Percentiles rank a stretch among this genome's conserved stretches.
phyloP scores from a whole-genome alignment of 495 filamentous ascomycete genomes.

The Aspergillus saccharolyticus region DNA sequence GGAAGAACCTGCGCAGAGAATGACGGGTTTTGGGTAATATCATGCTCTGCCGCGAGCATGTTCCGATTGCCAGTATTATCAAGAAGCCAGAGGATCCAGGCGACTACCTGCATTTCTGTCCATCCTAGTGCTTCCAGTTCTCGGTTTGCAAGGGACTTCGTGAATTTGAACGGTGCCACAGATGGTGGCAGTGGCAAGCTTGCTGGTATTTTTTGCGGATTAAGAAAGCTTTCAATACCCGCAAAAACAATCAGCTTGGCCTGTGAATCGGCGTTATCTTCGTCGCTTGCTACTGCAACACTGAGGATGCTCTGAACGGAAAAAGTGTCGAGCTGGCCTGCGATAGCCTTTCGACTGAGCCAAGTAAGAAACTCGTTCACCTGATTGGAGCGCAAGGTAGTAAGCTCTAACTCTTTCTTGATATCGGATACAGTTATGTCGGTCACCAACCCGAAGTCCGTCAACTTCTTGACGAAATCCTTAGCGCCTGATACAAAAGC shows the following conservation, averaged over 20 bases:
- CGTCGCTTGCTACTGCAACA: slow-evolving; percentile 74
- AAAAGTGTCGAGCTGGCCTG: slow-evolving; percentile 59
- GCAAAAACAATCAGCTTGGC: slow-evolving; percentile 69
- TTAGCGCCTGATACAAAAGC: slow-evolving; percentile 58
- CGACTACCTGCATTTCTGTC: slow-evolving; percentile 71
- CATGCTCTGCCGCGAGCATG: slow-evolving; percentile 44
- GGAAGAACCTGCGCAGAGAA: slow-evolving; percentile 77
- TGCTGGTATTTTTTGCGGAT: slow-evolving; percentile 66
- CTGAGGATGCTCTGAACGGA: slow-evolving; percentile 63
- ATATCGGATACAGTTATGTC: slow-evolving; percentile 86
- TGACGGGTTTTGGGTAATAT: slow-evolving; percentile 62
- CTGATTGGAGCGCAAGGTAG: slow-evolving; percentile 69
- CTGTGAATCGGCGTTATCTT: slow-evolving; percentile 51
- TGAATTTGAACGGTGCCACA: slow-evolving; percentile 77
- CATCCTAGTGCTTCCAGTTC: slow-evolving; percentile 78
- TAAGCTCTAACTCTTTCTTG: slow-evolving; percentile 67
- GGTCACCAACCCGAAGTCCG: slow-evolving; percentile 71
- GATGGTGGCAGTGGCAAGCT: slow-evolving; percentile 78
- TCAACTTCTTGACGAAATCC: slow-evolving; percentile 70
- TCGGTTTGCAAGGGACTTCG: slow-evolving; percentile 51
- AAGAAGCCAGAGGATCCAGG: slow-evolving; percentile 78
- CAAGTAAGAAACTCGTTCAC: slow-evolving; percentile 78
- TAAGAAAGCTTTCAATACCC: slow-evolving; percentile 69
- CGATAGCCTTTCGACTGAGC: slow-evolving; percentile 61
- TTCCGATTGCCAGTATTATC: slow-evolving; percentile 49